These are phyloP conservation scores for Biscutella laevigata DNA, from an alignment of 441 rosid species.

Conservation along the genomic window DNA sequence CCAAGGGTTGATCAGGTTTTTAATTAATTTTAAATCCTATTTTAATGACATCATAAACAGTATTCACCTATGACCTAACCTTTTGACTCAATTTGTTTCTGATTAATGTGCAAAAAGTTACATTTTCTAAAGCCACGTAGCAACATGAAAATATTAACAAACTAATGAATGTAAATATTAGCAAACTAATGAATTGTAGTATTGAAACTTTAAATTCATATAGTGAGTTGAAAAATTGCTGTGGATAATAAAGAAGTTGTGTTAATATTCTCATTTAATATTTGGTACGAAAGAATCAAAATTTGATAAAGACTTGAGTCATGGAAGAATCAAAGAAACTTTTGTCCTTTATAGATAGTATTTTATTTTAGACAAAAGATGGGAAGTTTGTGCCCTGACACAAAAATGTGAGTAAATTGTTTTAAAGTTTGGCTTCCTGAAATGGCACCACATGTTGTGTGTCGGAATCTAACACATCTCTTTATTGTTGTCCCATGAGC, in stretches of 20 bases:
- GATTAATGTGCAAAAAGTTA: too few species aligned
- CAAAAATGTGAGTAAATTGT: conserved; percentile 1
- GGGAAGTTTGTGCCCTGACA: conserved; percentile 2
- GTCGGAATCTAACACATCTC: conserved; percentile 26
- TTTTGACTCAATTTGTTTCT: background rate
- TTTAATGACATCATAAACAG: background rate
- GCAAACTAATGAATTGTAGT: too few species aligned
- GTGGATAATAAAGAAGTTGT: background rate
- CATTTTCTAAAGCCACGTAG: too few species aligned
- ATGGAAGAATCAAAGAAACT: conserved; percentile 21
- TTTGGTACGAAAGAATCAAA: background rate
- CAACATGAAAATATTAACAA: too few species aligned
- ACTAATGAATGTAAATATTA: too few species aligned
- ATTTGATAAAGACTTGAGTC: background rate
- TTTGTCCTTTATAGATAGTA: conserved; percentile 12
- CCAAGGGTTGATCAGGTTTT: background rate
- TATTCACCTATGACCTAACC: conserved; percentile 10
- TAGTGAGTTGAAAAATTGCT: conserved; percentile 8
- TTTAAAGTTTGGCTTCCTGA: conserved; percentile 19
- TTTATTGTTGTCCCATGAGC: conserved; percentile 22
- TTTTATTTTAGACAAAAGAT: background rate
- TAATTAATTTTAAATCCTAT: background rate
- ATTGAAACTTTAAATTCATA: too few species aligned
- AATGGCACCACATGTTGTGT: conserved; percentile 29
- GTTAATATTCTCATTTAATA: conserved; percentile 5